Evolutionary conservation across 768 basidiomycete genomes (phyloP), one percentile per base, ranked within the genome.

Genomic region (Favolaschia claudopus): DNA sequence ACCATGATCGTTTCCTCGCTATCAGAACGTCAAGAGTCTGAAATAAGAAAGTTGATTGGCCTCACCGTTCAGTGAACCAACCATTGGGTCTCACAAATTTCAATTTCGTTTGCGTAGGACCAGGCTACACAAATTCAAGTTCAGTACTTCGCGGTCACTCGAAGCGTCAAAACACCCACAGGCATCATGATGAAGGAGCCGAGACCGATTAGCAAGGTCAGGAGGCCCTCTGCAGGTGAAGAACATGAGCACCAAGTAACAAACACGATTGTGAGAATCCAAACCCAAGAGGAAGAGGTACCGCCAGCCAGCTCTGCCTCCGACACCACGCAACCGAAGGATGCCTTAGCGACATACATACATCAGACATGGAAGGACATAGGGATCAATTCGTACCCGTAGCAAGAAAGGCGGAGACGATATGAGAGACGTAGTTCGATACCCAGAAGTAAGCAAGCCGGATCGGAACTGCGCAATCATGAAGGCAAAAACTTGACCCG

Each of bases 371-470:
- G n/a, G n/a, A n/a, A n/a, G n/a, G n/a, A n/a, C n/a, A n/a, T n/a
- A n/a, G n/a, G n/a, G n/a, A n/a, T n/a, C n/a, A n/a, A n/a, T n/a
- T n/a, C n/a, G n/a, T n/a, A n/a, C 87, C 89, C 0, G 84, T 85
- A 0, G 86, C 89, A 9, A 90, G 67, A 70, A 92, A 90, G 3
- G 85, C 83, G 46, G 82, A 79, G 19, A 85, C 60, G 46, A 91
- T 85, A 40, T 81, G 71, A 4, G 83, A 76, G 2, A 81, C 51
- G 50, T 88, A 85, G 68, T 83, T 82, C 5, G 85, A 84, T 27
- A 83, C 77, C 88, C 87, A 91, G 77, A 90, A 89, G 64, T 80
- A 84, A 1, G 86, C 87, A 10, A 91, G 76, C n/a, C 89, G 82
- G 39, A 89, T 81, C 3, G 88, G 86, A 0, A 89, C 82, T 85